These are phyloP conservation scores for Eimeria falciformis DNA, from an alignment of 169 alveolate species.

Conservation along the genomic window DNA sequence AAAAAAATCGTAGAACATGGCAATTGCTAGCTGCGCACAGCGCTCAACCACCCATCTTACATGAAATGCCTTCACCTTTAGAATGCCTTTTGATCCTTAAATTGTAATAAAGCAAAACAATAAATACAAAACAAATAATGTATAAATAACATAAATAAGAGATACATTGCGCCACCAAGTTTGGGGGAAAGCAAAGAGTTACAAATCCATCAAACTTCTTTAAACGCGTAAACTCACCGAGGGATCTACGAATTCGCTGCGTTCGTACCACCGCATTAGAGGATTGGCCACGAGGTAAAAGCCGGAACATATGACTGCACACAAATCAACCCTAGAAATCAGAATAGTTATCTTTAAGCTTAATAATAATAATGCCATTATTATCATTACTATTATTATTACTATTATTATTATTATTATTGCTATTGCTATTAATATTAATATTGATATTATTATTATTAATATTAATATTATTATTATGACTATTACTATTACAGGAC, in stretches of 20 bases:
- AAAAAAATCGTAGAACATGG: slow-evolving; percentile 78
- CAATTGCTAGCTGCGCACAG: slow-evolving; percentile 66
- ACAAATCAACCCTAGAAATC: neutral
- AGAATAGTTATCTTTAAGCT: too few relatives aligned
- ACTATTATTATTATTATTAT: too few relatives aligned
- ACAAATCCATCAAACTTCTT: neutral
- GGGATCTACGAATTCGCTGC: slow-evolving; percentile 54
- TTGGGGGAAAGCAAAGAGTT: neutral
- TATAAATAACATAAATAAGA: neutral
- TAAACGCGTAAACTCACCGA: slow-evolving; percentile 52
- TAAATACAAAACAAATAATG: neutral
- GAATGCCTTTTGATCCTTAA: too few relatives aligned
- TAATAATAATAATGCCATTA: too few relatives aligned
- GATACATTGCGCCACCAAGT: too few relatives aligned
- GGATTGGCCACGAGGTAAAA: slow-evolving; percentile 68
- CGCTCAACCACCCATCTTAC: neutral
- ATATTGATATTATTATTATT: too few relatives aligned
- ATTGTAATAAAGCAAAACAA: neutral
- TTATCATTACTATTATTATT: too few relatives aligned
- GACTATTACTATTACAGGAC: too few relatives aligned
- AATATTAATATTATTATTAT: too few relatives aligned
- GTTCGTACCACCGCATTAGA: slow-evolving; percentile 71
- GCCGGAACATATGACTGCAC: slow-evolving; percentile 47
- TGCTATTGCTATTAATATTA: too few relatives aligned
- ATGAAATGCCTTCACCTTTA: too few relatives aligned